Evolutionary conservation across 495 filamentous ascomycete genomes (phyloP).

Genomic region (Aspergillus avenaceus): DNA sequence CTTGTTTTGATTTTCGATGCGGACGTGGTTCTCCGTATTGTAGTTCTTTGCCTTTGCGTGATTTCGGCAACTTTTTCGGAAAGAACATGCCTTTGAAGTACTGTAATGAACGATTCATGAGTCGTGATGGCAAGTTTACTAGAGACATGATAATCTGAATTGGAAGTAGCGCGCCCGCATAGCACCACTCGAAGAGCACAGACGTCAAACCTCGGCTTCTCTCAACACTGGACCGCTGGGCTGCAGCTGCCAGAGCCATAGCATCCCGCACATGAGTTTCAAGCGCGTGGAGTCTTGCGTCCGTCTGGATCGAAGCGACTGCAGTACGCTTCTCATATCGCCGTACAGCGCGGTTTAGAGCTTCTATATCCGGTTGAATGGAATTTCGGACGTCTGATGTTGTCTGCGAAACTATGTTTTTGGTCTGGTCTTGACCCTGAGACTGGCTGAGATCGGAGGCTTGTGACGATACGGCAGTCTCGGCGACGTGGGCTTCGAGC

Average conservation of each 20-base stretch:
- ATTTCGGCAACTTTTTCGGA: not conserved
- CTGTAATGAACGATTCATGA: slow-evolving; percentile 15
- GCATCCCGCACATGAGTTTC: slow-evolving; percentile 71
- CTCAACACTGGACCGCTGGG: slow-evolving; percentile 43
- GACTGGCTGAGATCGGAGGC: slow-evolving; percentile 12
- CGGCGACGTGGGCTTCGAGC: slow-evolving; percentile 59
- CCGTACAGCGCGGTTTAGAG: slow-evolving; percentile 81
- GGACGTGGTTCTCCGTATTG: slow-evolving; percentile 4
- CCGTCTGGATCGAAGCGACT: slow-evolving; percentile 66
- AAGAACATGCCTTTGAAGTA: slow-evolving; percentile 13
- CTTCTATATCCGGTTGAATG: slow-evolving; percentile 80
- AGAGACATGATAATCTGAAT: slow-evolving; percentile 22
- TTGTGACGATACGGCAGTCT: slow-evolving; percentile 29
- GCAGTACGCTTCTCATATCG: slow-evolving; percentile 90
- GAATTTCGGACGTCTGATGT: slow-evolving; percentile 57
- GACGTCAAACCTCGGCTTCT: slow-evolving; percentile 18
- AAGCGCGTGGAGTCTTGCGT: slow-evolving; percentile 65
- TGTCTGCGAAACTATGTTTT: slow-evolving; percentile 42
- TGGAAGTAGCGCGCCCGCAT: slow-evolving; percentile 26
- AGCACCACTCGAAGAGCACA: slow-evolving; percentile 24
- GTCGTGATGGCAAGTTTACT: slow-evolving; percentile 20
- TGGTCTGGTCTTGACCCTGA: slow-evolving; percentile 18
- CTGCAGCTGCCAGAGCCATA: slow-evolving; percentile 71
- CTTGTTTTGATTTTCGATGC: slow-evolving; percentile 2
- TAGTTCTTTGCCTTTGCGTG: slow-evolving; percentile 18